phyloP scores from a whole-genome alignment of 2,329 filamentous ascomycete species.

The Scortechinia acanthostroma region DNA sequence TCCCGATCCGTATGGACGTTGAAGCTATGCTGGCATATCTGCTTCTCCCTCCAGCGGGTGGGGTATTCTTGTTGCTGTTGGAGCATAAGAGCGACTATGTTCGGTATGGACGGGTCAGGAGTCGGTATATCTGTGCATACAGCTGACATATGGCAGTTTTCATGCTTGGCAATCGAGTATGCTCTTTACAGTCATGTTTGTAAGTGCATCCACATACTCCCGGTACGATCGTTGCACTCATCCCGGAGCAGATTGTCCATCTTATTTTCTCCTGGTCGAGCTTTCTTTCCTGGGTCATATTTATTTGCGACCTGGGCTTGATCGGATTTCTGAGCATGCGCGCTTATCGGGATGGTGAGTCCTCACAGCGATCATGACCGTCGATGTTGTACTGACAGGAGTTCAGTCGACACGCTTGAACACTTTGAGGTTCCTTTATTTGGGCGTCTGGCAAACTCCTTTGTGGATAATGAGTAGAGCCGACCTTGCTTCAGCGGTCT shows the following conservation, averaged over 20 bases:
- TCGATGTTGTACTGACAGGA: neutral
- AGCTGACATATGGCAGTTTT: constrained; percentile 30
- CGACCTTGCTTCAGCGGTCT: neutral
- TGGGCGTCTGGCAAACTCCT: constrained; percentile 52
- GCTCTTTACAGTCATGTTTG: constrained; percentile 45
- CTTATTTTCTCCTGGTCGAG: constrained; percentile 53
- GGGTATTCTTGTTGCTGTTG: constrained; percentile 48
- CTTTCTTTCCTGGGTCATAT: constrained; percentile 52
- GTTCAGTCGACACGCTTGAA: constrained; percentile 45
- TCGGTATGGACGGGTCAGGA: constrained; percentile 35
- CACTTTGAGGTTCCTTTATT: constrained; percentile 58
- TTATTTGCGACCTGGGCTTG: constrained; percentile 41
- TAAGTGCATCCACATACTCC: constrained; percentile 17
- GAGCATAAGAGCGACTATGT: constrained; percentile 65
- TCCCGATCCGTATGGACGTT: constrained; percentile 50
- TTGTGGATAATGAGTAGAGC: constrained; percentile 56
- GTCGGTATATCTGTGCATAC: constrained; percentile 2
- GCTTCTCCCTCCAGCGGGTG: constrained; percentile 52
- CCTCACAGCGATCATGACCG: neutral
- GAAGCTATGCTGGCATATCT: constrained; percentile 59
- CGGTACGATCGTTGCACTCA: neutral
- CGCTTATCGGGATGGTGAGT: constrained; percentile 50
- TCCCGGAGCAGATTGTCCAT: constrained; percentile 36
- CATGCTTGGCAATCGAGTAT: constrained; percentile 61
- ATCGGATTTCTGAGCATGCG: constrained; percentile 49